Base-by-base conservation (phyloP, 768 basidiomycete genomes). In the Russula sp. region DNA sequence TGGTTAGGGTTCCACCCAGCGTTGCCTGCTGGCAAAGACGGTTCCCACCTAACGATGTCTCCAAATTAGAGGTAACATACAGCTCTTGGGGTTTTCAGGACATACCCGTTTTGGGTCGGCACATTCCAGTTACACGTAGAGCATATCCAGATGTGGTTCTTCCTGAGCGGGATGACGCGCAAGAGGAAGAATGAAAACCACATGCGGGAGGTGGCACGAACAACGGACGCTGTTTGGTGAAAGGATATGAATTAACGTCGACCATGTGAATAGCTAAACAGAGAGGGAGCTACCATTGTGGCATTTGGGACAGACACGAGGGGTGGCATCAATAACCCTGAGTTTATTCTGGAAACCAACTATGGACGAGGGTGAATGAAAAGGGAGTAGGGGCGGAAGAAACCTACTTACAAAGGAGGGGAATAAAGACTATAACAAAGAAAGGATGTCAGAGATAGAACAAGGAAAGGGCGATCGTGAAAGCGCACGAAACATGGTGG, bases 151-250 rank as follows among this genome's bases (percentile, higher is more conserved):
- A 90, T 73, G 57, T 80, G 81, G 57, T 80, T 80, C 51, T 79
- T 79, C 25, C 72, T 79, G 67, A 89, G 74, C 1, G 88, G 88
- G 46, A 90, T 72, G 59, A 91, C 73, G 25, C 86, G 88, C 14
- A 91, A 77, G 71, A 82, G 87, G 75, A 85, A 90, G 48, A 91
- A 70, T 72, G 88, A 86, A 69, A 91, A 86, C 88, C 87, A 90
- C 41, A 74, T 81, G 58, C 83, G 82, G 38, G 79, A 78, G 70
- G 86, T 88, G 35, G 85, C 85, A 35, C 79, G 75, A 52, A 83
- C 73, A 58, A 87, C 83, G 54, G 84, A 78, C 25, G 75, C 87
- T 87, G 66, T 16, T 42, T n/a, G 49, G 42, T 41, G 20, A 51
- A 8, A 13, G 25, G 3, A 42, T 36, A 42, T 56, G 20, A 41